Base-by-base conservation (phyloP, 225 moss, liverwort and hornwort genomes). In the Physcomitrellopsis africana region DNA sequence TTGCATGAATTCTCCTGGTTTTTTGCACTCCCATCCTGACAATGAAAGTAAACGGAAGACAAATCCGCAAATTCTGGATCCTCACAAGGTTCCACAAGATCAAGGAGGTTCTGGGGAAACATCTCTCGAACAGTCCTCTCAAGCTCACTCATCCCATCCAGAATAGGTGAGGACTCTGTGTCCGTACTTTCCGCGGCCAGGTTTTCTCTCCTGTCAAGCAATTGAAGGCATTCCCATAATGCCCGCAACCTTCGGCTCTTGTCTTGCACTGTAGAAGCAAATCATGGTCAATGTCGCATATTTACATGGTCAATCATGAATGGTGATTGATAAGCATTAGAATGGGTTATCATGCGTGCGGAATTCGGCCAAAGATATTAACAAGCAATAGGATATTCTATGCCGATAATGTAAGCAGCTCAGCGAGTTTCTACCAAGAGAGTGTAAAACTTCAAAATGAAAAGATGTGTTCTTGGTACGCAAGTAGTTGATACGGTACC, bases 201-300 rank as follows among this genome's bases (percentile, higher is more conserved):
- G 19, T 19, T 44, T 47, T 85, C 62, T 29, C 67, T 73, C 62
- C 27, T 62, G 18, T 60, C 81, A 19, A 5, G 48, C 60, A 87
- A 76, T 76, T 79, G 74, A 81, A 87, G 84, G 58, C 76, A 70
- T 15, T 7, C 29, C 67, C 77, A 81, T 15, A 87, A 15, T 0
- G 0, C 65, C 27, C 43, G 41, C 53, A 84, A 66, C 70, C 24
- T 42, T 4, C 42, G 6, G 11, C 18, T 19, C 74, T 72, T 87
- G 66, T 0, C 23, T 67, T 29, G 48, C 79, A 73, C 85, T 82
- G 82, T 9, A 64, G 53, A 76, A 72, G 51, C 44, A 44, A 45
- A 74, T 61, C 55, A 20, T n/a, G 10, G 63, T 84, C 42, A 81
- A 65, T 47, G 18, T 73, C 63, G 32, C 22, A 63, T 49, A 7